Evolutionary conservation across 2,329 filamentous ascomycete species (phyloP), one percentile per base, ranked within the genome.

Genomic region (Aspergillus puulaauensis): DNA sequence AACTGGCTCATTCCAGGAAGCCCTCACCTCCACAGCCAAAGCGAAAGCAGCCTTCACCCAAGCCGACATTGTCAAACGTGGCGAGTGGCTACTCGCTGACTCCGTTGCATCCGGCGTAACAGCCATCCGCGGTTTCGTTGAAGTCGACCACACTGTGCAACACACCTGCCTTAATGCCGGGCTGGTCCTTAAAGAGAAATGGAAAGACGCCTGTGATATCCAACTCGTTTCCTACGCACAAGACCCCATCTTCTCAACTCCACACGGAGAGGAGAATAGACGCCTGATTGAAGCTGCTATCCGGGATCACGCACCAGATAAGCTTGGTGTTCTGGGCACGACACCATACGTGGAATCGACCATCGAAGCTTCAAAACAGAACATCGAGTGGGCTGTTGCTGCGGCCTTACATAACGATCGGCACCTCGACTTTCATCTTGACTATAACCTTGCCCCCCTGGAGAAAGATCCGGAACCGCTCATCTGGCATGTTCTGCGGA

Each of bases 191-290:
- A 86, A 86, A 70, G 64, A 76, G 3, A 74, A 82, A 52, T 87
- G 84, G 68, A 67, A 71, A 11, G 75, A 80, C 19, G 72, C 77
- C 7, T 83, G 87, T 59, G 74, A 82, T 6, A 73, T 91, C 5
- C 88, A 91, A 69, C 80, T 91, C 4, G 90, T 86, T 64, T 83
- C 82, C 1, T 91, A 90, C 73, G 88, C 88, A 6, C 88, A 91
- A 66, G 82, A 90, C 54, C 84, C 87, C 2, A 75, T 90, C 5
- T 87, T 88, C 68, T 86, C 85, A 1, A 79, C 80, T 2, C 76
- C 81, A 45, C 67, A 77, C 19, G 83, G 82, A 15, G 72, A 75
- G 1, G 70, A 79, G 44, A 87, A 88, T 63, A 77, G 80, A 37
- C 61, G 63, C 5, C 63, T 86, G 8, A 79, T 88, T 62, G 67